phyloP scores from a whole-genome alignment of 2,329 filamentous ascomycete species.

The Cadophora luteo-olivacea region DNA sequence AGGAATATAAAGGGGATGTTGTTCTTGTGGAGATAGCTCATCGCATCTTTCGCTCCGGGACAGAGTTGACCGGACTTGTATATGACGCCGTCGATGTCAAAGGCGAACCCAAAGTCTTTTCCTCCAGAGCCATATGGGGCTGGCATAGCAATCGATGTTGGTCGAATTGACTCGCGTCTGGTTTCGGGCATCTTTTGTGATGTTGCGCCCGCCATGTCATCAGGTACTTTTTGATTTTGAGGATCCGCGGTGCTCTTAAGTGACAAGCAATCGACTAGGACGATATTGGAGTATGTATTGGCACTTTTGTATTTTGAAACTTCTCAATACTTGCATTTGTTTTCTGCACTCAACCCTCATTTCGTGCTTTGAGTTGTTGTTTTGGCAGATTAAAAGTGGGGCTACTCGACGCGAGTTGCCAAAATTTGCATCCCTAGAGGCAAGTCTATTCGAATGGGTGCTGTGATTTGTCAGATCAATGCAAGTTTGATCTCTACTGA shows the following conservation, averaged over 20 bases:
- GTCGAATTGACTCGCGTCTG: not conserved
- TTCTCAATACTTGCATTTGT: not conserved
- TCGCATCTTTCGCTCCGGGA: constrained; percentile 65
- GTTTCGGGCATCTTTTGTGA: not conserved
- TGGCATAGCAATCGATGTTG: not conserved
- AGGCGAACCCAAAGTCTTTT: constrained; percentile 64
- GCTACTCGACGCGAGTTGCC: not conserved
- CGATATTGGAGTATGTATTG: not conserved
- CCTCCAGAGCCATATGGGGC: not conserved
- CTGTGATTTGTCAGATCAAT: not conserved
- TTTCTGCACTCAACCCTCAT: no score
- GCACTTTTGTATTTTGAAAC: not conserved
- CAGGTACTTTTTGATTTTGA: not conserved
- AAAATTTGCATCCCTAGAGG: not conserved
- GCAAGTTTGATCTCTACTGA: not conserved
- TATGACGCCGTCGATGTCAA: constrained; percentile 77
- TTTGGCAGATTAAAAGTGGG: not conserved
- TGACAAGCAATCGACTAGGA: not conserved
- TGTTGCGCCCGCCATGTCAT: not conserved
- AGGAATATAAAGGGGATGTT: constrained; percentile 76
- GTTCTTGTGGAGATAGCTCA: constrained; percentile 73
- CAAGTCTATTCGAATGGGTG: not conserved
- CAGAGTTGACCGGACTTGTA: constrained; percentile 73
- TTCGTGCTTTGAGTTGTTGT: no score
- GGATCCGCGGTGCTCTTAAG: not conserved